Conservation (phyloP, 1,284 basidiomycete genomes). For the Microbotryum saponariae region DNA sequence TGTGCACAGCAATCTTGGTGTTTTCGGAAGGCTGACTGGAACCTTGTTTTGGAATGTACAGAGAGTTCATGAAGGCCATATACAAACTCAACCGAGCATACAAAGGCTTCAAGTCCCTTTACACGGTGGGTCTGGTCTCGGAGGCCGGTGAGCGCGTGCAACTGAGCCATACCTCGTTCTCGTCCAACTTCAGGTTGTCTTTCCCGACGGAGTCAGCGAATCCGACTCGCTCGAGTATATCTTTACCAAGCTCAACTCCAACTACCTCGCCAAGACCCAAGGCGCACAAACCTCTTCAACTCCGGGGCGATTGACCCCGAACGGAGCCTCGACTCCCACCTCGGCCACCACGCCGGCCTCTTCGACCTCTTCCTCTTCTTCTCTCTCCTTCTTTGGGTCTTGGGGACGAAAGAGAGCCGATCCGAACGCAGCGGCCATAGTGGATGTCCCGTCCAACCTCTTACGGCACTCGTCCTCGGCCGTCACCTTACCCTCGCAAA, state of each 20-base stretch:
- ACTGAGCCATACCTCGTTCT: too few species aligned
- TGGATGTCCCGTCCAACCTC: neutral
- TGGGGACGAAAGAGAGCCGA: constrained; percentile 11
- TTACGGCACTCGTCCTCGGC: constrained; percentile 2
- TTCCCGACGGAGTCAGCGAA: constrained; percentile 23
- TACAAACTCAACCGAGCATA: constrained; percentile 34
- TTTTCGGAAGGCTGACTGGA: neutral
- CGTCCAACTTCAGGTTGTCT: constrained; percentile 21
- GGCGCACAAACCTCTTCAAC: neutral
- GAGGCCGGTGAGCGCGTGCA: neutral
- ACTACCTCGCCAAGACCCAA: constrained; percentile 17
- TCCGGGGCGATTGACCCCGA: neutral
- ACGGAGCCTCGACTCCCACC: neutral
- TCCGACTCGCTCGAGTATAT: constrained; percentile 26
- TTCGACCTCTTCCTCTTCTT: neutral
- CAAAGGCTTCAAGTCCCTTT: constrained; percentile 25
- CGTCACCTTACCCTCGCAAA: neutral
- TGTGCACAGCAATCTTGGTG: neutral
- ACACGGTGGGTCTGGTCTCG: neutral
- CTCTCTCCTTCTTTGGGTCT: constrained; percentile 10
- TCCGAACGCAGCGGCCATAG: neutral
- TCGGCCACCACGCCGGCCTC: neutral
- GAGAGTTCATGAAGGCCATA: constrained; percentile 25
- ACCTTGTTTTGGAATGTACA: neutral
- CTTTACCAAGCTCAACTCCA: constrained; percentile 29